phyloP scores from a whole-genome alignment of 768 basidiomycete genomes.

The Lyophyllum shimeji region DNA sequence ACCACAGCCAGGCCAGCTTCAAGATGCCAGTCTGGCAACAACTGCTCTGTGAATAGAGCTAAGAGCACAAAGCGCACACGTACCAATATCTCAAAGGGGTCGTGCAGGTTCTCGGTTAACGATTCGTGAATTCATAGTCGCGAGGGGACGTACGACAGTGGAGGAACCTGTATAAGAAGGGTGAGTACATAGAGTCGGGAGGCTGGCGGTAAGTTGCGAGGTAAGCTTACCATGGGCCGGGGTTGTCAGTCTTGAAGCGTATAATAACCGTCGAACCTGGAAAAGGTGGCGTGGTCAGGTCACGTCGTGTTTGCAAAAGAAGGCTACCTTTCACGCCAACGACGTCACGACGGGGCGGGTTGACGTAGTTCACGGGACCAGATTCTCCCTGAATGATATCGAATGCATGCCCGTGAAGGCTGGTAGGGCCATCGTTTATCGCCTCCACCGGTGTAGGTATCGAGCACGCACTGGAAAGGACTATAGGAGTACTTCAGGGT shows the following conservation, averaged over 20 bases:
- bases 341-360: conserved; percentile 27
- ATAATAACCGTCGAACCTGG: conserved; percentile 31
- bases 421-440: not conserved
- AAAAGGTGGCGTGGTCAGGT: not conserved
- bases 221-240: conserved; percentile 27
- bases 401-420: conserved; percentile 27
- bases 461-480: not conserved
- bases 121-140: not conserved
- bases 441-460: not conserved
- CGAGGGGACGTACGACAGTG: not conserved
- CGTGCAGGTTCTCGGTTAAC: not conserved
- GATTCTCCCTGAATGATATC: conserved; percentile 20
- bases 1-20: conserved; percentile 8
- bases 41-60: too few species aligned
- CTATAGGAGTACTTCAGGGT: conserved; percentile 31
- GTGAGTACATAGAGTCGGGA: not conserved
- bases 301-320: not conserved
- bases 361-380: conserved; percentile 20
- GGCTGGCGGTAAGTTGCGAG: not conserved
- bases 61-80: not conserved
- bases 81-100: not conserved
- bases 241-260: conserved; percentile 40
- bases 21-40: conserved; percentile 8
- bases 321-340: conserved; percentile 12
- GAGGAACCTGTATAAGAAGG: not conserved